Percentiles rank a stretch among this genome's conserved stretches.
phyloP scores from a whole-genome alignment of 1,284 basidiomycete genomes.

The Austroboletus niveus region DNA sequence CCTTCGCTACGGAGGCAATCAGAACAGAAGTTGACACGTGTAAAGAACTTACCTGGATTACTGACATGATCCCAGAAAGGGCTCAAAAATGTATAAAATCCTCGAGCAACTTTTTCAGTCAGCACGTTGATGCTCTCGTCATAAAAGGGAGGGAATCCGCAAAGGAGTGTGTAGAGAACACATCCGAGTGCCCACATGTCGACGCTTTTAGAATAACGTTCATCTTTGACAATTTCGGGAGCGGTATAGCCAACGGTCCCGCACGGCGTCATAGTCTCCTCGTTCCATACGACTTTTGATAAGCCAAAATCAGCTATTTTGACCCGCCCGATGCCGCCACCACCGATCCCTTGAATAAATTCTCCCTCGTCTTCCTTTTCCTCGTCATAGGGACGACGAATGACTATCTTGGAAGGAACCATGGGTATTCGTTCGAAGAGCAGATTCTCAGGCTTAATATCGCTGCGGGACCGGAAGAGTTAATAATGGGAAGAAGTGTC shows the following conservation, averaged over 20 bases:
- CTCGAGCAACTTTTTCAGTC: slow-evolving; percentile 97
- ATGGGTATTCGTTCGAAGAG: slow-evolving; percentile 95
- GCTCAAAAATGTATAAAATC: slow-evolving; percentile 97
- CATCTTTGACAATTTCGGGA: slow-evolving; percentile 99
- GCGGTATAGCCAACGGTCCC: slow-evolving; percentile 99
- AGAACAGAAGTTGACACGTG: slow-evolving; percentile 3
- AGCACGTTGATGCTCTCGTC: slow-evolving; percentile 98
- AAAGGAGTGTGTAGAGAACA: slow-evolving; percentile 97
- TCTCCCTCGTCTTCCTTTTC: slow-evolving; percentile 99
- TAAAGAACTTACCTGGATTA: slow-evolving; percentile 55
- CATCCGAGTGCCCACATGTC: slow-evolving; percentile 99
- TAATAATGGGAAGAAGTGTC: neutral
- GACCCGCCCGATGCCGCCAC: slow-evolving; percentile 96
- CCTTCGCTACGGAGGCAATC: slow-evolving; percentile 69
- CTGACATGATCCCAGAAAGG: slow-evolving; percentile 99
- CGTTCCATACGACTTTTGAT: slow-evolving; percentile 98
- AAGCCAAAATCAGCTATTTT: slow-evolving; percentile 99
- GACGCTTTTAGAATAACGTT: slow-evolving; percentile 96
- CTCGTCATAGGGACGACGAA: slow-evolving; percentile 91
- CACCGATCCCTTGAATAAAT: slow-evolving; percentile 87
- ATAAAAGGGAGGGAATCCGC: slow-evolving; percentile 98
- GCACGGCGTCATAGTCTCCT: slow-evolving; percentile 98
- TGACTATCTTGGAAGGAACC: slow-evolving; percentile 78
- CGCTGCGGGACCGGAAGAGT: slow-evolving; percentile 33
- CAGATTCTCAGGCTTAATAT: slow-evolving; percentile 99